These are phyloP conservation scores for Lasiodiplodia theobromae DNA, from an alignment of 2,329 filamentous ascomycete genomes.

Conservation along the genomic window DNA sequence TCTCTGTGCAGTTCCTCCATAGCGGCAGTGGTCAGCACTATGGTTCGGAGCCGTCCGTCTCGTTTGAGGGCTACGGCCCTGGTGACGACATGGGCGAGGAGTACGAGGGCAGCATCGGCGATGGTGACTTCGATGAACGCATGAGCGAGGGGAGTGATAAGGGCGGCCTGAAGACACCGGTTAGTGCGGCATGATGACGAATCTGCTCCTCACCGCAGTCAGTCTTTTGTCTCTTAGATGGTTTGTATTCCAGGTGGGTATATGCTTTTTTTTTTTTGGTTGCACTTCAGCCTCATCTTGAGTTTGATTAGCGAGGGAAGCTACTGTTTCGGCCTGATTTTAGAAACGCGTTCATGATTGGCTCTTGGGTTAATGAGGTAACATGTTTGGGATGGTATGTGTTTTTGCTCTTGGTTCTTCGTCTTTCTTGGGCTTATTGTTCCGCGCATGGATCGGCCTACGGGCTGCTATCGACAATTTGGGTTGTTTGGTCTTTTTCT, in stretches of 20 bases:
- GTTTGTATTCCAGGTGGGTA: slow-evolving; percentile 2
- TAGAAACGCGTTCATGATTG: slow-evolving; percentile 12
- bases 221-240: not conserved
- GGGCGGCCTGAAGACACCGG: slow-evolving; percentile 26
- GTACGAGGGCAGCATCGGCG: slow-evolving; percentile 19
- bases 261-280: not conserved
- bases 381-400: slow-evolving; percentile 14
- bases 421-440: not conserved
- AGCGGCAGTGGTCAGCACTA: slow-evolving; percentile 20
- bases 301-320: not conserved
- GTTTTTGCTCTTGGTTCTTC: not conserved
- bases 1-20: slow-evolving; percentile 7
- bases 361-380: slow-evolving; percentile 6
- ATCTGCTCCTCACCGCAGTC: not conserved
- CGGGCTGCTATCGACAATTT: slow-evolving; percentile 4
- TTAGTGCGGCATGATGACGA: slow-evolving; percentile 18
- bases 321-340: not conserved
- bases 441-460: not conserved
- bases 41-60: slow-evolving; percentile 21
- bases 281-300: not conserved
- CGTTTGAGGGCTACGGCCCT: slow-evolving; percentile 10
- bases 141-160: slow-evolving; percentile 21
- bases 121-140: slow-evolving; percentile 7
- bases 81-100: slow-evolving; percentile 24
- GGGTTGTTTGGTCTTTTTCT: not conserved